Base-by-base conservation (phyloP, 129 eudicot species). In the Lactuca saligna region DNA sequence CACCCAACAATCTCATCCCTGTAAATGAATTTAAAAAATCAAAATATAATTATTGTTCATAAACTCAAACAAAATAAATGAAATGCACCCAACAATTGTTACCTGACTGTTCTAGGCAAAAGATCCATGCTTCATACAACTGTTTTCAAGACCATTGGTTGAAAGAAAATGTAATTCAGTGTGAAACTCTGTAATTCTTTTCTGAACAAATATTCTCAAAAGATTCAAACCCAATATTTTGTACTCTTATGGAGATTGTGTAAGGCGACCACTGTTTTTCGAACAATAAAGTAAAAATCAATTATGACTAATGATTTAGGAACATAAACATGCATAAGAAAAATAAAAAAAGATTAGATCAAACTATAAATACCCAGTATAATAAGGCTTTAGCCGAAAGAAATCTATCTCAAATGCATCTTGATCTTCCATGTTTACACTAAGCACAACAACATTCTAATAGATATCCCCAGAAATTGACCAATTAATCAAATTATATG, bases 371-470 rank as follows among this genome's bases (percentile, higher is more conserved):
- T 7, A 92, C 98, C 91, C 79, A 16, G 84, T 92, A 48, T 92
- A 92, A 84, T 92, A 92, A 48, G 96, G 96, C 72, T 92, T 92
- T 76, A 92, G 84, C 82, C 88, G 98, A 83, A 81, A 89, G 85
- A 86, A 92, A 53, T 92, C 95, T 78, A 96, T 92, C 80, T 92
- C 98, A 68, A 92, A 92, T 46, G 96, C 96, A 72, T 86, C 96
- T 74, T 88, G 96, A 64, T 92, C 98, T 75, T 92, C 95, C 78
- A 74, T 86, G 78, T 92, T 88, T 60, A 92, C 98, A 66, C 96
- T 89, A 53, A 92, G 75, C 33, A 92, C 82, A 66, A 88, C 98
- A 17, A 95, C 98, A 75, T 92, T 91, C 81, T 92, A 96, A 41
- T 78, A 92, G 66, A 92, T 82, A 54, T 88, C 96, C 86, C 98